These are phyloP conservation scores for Epicoccum nigrum DNA, from an alignment of 2,329 filamentous ascomycete species.

Conservation along the genomic window DNA sequence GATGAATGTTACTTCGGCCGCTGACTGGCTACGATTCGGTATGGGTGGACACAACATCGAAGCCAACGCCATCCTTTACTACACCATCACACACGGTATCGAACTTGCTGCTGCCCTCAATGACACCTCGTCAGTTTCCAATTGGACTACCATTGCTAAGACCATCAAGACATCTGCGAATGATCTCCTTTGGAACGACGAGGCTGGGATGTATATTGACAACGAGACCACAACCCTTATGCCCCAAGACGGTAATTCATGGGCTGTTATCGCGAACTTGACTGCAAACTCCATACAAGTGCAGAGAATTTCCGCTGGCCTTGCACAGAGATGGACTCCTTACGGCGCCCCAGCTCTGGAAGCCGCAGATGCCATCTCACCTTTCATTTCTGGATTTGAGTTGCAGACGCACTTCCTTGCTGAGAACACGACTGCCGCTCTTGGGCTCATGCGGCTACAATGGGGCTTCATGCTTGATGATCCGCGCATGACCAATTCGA, in stretches of 20 bases:
- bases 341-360: slow-evolving; percentile 57
- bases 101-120: slow-evolving; percentile 57
- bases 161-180: slow-evolving; percentile 56
- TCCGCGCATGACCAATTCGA: slow-evolving; percentile 59
- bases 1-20: slow-evolving; percentile 54
- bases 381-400: slow-evolving; percentile 57
- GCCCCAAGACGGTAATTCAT: slow-evolving; percentile 54
- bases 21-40: slow-evolving; percentile 58
- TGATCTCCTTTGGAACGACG: slow-evolving; percentile 56
- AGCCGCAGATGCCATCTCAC: slow-evolving; percentile 55
- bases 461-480: slow-evolving; percentile 65
- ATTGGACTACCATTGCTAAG: slow-evolving; percentile 52
- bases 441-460: slow-evolving; percentile 54
- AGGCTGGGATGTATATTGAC: slow-evolving; percentile 60
- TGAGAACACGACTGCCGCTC: slow-evolving; percentile 46
- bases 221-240: slow-evolving; percentile 61
- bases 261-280: slow-evolving; percentile 51
- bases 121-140: slow-evolving; percentile 49
- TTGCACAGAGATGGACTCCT: slow-evolving; percentile 48
- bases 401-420: slow-evolving; percentile 54
- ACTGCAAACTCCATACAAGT: slow-evolving; percentile 38
- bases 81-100: slow-evolving; percentile 61
- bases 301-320: slow-evolving; percentile 39
- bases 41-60: slow-evolving; percentile 59
- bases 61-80: slow-evolving; percentile 55